phyloP scores from a whole-genome alignment of 345 rosid species.

The Citrus hindsii region DNA sequence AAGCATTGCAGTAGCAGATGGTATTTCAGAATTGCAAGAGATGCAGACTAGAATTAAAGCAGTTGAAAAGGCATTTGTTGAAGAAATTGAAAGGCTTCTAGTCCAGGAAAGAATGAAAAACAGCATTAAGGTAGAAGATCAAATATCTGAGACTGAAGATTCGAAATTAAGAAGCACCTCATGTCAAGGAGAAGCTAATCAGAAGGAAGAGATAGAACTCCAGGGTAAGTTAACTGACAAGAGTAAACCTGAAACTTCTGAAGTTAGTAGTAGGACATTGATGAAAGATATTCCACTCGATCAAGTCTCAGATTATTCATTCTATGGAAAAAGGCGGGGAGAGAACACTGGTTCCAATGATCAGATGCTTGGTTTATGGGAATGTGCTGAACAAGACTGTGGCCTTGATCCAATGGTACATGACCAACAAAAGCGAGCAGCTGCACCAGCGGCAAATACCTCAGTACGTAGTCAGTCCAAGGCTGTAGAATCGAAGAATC shows the following conservation, averaged over 20 bases:
- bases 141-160: slow-evolving; percentile 14
- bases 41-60: slow-evolving; percentile 47
- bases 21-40: slow-evolving; percentile 48
- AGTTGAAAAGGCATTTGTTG: slow-evolving; percentile 54
- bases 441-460: slow-evolving; percentile 8
- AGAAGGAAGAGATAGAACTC: slow-evolving; percentile 28
- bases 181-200: slow-evolving; percentile 15
- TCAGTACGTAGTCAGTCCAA: slow-evolving; percentile 5
- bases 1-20: slow-evolving; percentile 29
- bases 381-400: slow-evolving; percentile 42
- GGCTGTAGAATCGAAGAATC: slow-evolving; percentile 19
- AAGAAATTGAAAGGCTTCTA: slow-evolving; percentile 41
- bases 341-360: slow-evolving; percentile 29
- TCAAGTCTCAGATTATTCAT: slow-evolving; percentile 61
- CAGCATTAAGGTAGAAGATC: slow-evolving; percentile 12
- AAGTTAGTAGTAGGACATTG: slow-evolving; percentile 33
- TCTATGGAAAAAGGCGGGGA: slow-evolving; percentile 42
- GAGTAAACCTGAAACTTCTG: slow-evolving; percentile 32
- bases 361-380: slow-evolving; percentile 54
- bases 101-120: slow-evolving; percentile 23
- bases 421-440: slow-evolving; percentile 15
- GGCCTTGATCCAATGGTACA: slow-evolving; percentile 13
- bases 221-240: slow-evolving; percentile 36
- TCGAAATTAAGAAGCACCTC: slow-evolving; percentile 19
- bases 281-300: slow-evolving; percentile 70